Evolutionary conservation across 2,329 filamentous ascomycete species (phyloP).

Genomic region (Fusarium piperis): DNA sequence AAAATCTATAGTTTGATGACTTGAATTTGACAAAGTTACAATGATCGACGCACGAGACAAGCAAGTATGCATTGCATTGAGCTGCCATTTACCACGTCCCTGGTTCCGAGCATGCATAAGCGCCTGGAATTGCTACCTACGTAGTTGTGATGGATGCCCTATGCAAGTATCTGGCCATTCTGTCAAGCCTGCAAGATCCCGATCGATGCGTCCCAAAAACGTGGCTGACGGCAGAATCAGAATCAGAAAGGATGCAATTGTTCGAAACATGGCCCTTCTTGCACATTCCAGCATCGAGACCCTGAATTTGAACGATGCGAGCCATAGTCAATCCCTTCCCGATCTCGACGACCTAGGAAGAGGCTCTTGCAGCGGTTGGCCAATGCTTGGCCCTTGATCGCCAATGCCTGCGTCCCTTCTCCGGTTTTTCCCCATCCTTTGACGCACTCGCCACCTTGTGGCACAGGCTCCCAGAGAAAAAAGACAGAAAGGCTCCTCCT

Average conservation of each 20-base stretch:
- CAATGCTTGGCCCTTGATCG: constrained; percentile 29
- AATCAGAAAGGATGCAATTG: neutral
- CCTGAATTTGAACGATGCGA: constrained; percentile 25
- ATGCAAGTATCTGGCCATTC: constrained; percentile 26
- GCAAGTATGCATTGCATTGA: neutral
- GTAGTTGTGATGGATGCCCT: constrained; percentile 1
- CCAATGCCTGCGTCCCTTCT: constrained; percentile 29
- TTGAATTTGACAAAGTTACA: neutral
- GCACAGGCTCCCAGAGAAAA: constrained; percentile 18
- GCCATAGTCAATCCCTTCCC: constrained; percentile 31
- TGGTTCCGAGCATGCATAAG: neutral
- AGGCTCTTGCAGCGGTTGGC: constrained; percentile 2
- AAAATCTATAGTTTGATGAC: constrained; percentile 4
- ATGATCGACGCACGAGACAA: neutral
- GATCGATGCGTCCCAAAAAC: constrained; percentile 26
- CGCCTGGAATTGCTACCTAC: constrained; percentile 10
- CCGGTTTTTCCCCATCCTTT: constrained; percentile 34
- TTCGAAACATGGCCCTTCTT: constrained; percentile 17
- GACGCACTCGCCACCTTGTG: constrained; percentile 44
- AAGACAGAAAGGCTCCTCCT: neutral
- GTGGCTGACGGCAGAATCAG: neutral
- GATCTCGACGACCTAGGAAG: constrained; percentile 17
- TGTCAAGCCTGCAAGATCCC: constrained; percentile 26
- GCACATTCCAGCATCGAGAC: constrained; percentile 27
- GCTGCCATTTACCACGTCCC: neutral